A percentile compares a stretch with the other conserved stretches of the same genome.
phyloP scores from a whole-genome alignment of 73 alveolate species.

The Paramecium sonneborni region DNA sequence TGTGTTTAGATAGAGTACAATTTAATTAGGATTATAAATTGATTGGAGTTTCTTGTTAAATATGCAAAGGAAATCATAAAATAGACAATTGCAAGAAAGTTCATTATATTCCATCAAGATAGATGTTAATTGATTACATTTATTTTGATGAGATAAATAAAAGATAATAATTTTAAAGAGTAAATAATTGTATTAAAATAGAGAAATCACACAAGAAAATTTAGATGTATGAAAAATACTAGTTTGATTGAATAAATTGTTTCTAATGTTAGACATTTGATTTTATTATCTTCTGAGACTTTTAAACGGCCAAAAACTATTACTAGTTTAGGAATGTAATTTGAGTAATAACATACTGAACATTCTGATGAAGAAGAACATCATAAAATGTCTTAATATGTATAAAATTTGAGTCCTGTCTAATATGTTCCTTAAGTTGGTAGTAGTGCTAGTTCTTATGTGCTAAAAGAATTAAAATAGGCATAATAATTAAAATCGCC shows the following conservation, averaged over 20 bases:
- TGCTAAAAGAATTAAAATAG: not conserved
- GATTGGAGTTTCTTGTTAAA: not conserved
- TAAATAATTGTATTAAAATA: not conserved
- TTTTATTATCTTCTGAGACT: not conserved
- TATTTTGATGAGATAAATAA: not conserved
- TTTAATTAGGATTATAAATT: not conserved
- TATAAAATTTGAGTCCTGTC: not conserved
- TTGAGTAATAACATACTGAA: not conserved
- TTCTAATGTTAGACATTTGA: not conserved
- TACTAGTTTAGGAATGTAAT: not conserved
- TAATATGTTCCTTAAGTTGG: not conserved
- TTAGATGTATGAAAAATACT: not conserved
- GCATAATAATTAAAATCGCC: not conserved
- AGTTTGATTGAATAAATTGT: not conserved
- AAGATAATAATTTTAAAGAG: not conserved
- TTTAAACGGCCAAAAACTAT: not conserved
- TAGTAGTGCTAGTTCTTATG: conserved; percentile 34
- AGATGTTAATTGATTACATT: not conserved
- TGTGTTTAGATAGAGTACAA: conserved; percentile 23
- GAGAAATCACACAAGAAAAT: not conserved
- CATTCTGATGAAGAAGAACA: not conserved
- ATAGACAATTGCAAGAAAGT: not conserved
- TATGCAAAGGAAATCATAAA: not conserved
- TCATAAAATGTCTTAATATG: not conserved
- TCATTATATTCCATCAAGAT: not conserved